phyloP scores from a whole-genome alignment of 164 flowering plant species.

The Magnolia officinalis region DNA sequence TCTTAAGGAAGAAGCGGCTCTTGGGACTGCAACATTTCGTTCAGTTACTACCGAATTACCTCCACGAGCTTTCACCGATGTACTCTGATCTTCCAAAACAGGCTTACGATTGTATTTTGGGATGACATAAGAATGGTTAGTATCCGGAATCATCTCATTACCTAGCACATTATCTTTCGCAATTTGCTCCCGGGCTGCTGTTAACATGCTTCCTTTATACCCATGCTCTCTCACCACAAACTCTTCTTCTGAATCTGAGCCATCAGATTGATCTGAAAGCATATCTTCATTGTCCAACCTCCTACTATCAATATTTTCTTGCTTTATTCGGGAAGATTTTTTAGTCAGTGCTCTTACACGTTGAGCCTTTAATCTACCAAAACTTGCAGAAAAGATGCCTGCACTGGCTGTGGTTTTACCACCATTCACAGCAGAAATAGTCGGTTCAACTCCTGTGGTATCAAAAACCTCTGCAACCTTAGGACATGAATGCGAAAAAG shows the following conservation, averaged over 20 bases:
- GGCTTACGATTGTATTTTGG: not conserved
- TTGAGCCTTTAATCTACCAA: conserved; percentile 64
- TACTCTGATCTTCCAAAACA: conserved; percentile 5
- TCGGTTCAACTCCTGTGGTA: conserved; percentile 12
- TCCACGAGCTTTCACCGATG: conserved; percentile 11
- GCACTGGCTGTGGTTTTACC: conserved; percentile 5
- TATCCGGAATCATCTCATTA: conserved; percentile 5
- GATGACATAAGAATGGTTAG: conserved; percentile 5
- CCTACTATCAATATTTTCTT: conserved; percentile 18
- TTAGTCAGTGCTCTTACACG: conserved; percentile 46
- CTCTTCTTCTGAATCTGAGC: conserved; percentile 21
- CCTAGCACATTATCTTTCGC: conserved; percentile 4
- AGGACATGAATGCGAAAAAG: not conserved
- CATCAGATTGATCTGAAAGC: conserved; percentile 7
- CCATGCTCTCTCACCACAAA: conserved; percentile 14
- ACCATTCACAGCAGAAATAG: not conserved
- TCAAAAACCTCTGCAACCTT: conserved; percentile 7
- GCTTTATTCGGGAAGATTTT: conserved; percentile 33
- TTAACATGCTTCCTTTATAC: conserved; percentile 17
- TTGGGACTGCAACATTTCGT: conserved; percentile 20
- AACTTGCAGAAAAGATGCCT: conserved; percentile 26
- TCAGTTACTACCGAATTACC: conserved; percentile 8
- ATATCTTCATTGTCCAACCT: conserved; percentile 15
- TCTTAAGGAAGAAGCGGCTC: conserved; percentile 30
- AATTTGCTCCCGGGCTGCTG: conserved; percentile 9